These are phyloP conservation scores for Nowakowskiella sp. DNA, from an alignment of 192 early-diverging fungal species.

Conservation along the genomic window DNA sequence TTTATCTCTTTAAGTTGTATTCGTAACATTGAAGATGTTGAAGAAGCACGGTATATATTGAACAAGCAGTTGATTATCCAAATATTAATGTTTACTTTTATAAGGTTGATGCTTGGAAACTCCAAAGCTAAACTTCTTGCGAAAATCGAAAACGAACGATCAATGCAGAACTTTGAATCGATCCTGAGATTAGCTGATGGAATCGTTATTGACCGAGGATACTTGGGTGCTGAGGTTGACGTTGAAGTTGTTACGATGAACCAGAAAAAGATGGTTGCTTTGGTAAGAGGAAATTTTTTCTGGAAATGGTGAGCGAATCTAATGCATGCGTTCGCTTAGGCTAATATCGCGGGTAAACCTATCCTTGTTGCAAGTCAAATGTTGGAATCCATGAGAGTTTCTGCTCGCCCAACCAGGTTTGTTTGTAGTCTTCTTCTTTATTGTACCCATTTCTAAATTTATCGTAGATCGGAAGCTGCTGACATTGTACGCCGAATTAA, in stretches of 20 bases:
- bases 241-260: slow-evolving; percentile 46
- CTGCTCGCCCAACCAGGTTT: slow-evolving; percentile 42
- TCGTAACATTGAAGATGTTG: slow-evolving; percentile 44
- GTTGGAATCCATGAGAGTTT: slow-evolving; percentile 48
- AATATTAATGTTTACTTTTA: too few species aligned
- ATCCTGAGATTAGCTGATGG: slow-evolving; percentile 46
- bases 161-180: slow-evolving; percentile 49
- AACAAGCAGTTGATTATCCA: too few species aligned
- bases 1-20: slow-evolving; percentile 53
- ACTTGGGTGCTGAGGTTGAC: slow-evolving; percentile 50
- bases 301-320: too few species aligned
- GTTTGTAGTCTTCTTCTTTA: slow-evolving; percentile 6
- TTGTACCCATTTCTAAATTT: not conserved
- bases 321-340: slow-evolving; percentile 13
- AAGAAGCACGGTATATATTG: slow-evolving; percentile 41
- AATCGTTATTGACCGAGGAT: slow-evolving; percentile 54
- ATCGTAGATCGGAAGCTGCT: slow-evolving; percentile 22
- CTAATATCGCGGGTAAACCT: slow-evolving; percentile 47
- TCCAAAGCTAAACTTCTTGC: slow-evolving; percentile 45
- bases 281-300: too few species aligned
- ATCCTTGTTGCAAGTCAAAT: slow-evolving; percentile 55
- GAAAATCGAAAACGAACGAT: slow-evolving; percentile 52
- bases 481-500: slow-evolving; percentile 8
- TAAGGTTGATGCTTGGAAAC: slow-evolving; percentile 44
- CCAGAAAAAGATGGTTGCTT: slow-evolving; percentile 52